Evolutionary conservation across 73 alveolate species (phyloP), one percentile per base, ranked within the genome.

Genomic region (Strombidium stylifer): DNA sequence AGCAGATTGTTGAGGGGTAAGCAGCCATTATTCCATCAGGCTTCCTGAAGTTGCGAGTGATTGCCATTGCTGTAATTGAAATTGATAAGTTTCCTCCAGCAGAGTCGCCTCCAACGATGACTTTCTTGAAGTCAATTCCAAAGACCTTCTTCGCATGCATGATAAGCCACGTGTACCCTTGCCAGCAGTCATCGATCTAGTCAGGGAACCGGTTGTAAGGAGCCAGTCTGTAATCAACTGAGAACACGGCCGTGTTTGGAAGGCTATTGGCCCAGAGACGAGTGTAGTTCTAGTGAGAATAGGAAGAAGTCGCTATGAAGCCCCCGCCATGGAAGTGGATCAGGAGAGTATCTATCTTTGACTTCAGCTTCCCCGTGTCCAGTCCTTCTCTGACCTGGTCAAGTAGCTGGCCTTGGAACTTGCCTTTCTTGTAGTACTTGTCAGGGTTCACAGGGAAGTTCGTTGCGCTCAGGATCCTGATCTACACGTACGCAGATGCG

Each of bases 281-380:
- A 26, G 98, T 81, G 69, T 93, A 93, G 50, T 86, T 70, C 72
- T 87, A 77, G 71, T 93, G 98, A 1, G 96, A 86, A 21, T 91
- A 68, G 0, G 98, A 91, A 8, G 98, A 79, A 97, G 91, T 88
- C 28, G 97, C 90, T 3, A 95, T 92, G 76, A 92, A 95, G 5
- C 99, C 99, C 24, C 99, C 99, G 27, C 99, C 99, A 84, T 95
- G 99, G 12, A 93, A 69, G 84, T 95, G 99, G 21, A 95, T 56
- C 19, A 95, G 73, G 16, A 92, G 35, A 10, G 65, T 15, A 20
- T 44, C 2, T 46, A 23, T 16, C 4, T 20, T 30, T 1, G 47
- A 7, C 54, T 42, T 42, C 27, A n/a, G n/a, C n/a, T n/a, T n/a
- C n/a, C n/a, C n/a, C n/a, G n/a, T n/a, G n/a, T n/a, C n/a, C n/a